Evolutionary conservation across 2,329 filamentous ascomycete species (phyloP).

Genomic region (Clonostachys solani): DNA sequence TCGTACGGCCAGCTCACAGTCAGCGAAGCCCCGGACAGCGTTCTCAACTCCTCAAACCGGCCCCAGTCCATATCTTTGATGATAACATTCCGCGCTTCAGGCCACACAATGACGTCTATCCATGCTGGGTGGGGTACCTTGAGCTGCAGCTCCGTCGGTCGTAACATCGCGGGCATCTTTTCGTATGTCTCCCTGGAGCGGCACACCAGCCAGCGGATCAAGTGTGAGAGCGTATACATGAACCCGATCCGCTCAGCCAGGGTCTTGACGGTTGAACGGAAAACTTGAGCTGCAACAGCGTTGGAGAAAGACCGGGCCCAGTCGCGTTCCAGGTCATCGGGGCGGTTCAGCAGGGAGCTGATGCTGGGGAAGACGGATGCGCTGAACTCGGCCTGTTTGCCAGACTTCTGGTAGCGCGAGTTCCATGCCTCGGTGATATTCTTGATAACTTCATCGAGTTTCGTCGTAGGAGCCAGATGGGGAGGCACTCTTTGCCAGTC

Average conservation of each 20-base stretch:
- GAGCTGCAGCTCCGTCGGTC: constrained; percentile 13
- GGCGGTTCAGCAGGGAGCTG: constrained; percentile 12
- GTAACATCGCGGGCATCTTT: constrained; percentile 11
- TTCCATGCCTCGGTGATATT: constrained; percentile 5
- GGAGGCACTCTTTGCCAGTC: background rate
- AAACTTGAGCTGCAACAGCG: constrained; percentile 9
- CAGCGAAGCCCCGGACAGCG: background rate
- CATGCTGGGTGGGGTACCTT: constrained; percentile 15
- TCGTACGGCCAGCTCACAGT: background rate
- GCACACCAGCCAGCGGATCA: constrained; percentile 12
- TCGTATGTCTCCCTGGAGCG: constrained; percentile 14
- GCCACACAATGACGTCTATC: constrained; percentile 14
- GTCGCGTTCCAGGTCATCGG: constrained; percentile 1
- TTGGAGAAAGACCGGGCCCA: constrained; percentile 3
- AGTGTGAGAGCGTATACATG: constrained; percentile 8
- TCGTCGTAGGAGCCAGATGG: background rate
- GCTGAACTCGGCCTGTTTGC: background rate
- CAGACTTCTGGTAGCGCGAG: background rate
- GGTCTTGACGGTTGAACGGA: constrained; percentile 4
- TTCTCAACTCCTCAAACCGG: background rate
- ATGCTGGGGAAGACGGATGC: constrained; percentile 13
- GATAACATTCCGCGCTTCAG: constrained; percentile 9
- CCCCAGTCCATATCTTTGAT: constrained; percentile 8
- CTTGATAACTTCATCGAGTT: background rate
- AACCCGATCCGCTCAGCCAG: constrained; percentile 10